Conservation (phyloP, 345 rosid genomes). For the Xanthoceras sorbifolium region DNA sequence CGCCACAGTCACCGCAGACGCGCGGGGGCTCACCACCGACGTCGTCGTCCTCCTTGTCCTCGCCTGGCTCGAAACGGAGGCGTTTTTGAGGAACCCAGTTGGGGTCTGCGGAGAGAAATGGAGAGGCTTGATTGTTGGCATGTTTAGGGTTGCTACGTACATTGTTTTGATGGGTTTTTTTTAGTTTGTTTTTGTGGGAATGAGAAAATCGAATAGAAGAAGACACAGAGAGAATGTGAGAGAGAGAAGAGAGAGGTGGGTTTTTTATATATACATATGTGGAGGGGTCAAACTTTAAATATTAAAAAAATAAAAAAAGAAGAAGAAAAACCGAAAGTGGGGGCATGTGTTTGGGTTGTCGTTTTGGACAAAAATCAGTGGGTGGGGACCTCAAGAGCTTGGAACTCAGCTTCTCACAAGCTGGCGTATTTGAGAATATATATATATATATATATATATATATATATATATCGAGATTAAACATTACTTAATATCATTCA, state of each 20-base stretch:
- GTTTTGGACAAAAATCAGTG: not conserved
- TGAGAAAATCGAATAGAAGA: not conserved
- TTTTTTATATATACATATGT: not conserved
- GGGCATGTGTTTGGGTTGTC: not conserved
- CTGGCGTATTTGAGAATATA: no score
- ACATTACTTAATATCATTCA: no score
- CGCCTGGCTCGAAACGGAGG: no score
- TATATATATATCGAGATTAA: no score
- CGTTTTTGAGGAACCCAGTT: not conserved
- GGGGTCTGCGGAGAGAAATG: not conserved
- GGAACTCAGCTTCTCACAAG: no score
- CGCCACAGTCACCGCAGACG: not conserved
- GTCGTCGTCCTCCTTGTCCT: no score
- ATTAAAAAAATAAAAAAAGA: not conserved
- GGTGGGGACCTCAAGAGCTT: no score
- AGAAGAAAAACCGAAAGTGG: not conserved
- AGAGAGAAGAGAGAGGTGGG: not conserved
- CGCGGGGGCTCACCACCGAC: not conserved
- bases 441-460: no score
- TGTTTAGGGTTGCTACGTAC: constrained; percentile 31
- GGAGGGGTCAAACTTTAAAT: not conserved
- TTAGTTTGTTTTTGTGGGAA: no score
- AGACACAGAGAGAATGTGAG: not conserved
- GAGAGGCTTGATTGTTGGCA: not conserved
- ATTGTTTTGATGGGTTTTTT: not conserved